Evolutionary conservation across 139 green algal species (phyloP).

Genomic region (Closterium sp.): DNA sequence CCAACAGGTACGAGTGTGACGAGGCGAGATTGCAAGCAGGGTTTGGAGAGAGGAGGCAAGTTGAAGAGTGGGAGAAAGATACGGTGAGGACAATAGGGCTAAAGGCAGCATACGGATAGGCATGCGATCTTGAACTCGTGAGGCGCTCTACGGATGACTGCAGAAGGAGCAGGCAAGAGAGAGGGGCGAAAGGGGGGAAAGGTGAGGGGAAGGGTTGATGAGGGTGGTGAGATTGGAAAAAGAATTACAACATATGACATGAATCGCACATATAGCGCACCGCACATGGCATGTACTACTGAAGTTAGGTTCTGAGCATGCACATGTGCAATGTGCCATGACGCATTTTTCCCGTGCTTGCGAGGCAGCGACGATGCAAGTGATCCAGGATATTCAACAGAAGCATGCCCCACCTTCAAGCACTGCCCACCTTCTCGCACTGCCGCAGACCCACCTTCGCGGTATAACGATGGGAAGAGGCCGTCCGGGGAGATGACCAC

Average conservation of each 20-base stretch:
- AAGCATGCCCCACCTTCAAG: too few species aligned
- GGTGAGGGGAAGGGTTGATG: not conserved
- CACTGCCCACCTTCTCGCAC: too few species aligned
- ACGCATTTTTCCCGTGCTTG: not conserved
- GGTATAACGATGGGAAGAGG: conserved; percentile 86
- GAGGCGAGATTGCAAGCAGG: too few species aligned
- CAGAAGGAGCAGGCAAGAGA: not conserved
- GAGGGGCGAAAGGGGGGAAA: not conserved
- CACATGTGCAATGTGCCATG: too few species aligned
- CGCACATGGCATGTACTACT: not conserved
- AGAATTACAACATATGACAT: too few species aligned
- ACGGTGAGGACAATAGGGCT: not conserved
- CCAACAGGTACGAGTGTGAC: too few species aligned
- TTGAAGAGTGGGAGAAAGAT: not conserved
- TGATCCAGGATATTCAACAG: too few species aligned
- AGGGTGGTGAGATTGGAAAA: too few species aligned
- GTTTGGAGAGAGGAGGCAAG: not conserved
- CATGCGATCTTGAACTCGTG: conserved; percentile 95
- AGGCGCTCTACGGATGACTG: conserved; percentile 79
- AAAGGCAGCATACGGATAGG: conserved; percentile 41
- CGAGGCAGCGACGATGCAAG: not conserved
- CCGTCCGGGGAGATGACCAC: conserved; percentile 94
- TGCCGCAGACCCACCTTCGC: conserved; percentile 63
- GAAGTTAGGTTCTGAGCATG: not conserved
- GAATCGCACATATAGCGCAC: too few species aligned